Conservation (phyloP, 2,329 filamentous ascomycete species). For the Hypoxylon sp. region DNA sequence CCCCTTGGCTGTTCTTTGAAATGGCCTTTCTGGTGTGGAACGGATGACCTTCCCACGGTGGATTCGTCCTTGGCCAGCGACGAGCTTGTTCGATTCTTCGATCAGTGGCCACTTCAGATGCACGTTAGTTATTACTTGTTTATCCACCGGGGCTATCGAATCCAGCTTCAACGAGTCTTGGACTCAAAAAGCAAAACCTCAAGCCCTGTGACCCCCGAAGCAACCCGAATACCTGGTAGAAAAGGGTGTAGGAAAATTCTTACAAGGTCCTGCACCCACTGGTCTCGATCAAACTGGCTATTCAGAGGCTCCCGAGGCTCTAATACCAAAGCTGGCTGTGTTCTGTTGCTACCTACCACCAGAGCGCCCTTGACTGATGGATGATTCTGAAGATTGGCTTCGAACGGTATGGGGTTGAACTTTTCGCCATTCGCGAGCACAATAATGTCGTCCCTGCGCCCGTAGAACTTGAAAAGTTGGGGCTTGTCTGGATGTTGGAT, state of each 20-base stretch:
- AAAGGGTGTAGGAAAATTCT: too few relatives aligned
- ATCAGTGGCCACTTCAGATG: slow-evolving; percentile 32
- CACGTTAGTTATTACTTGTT: too few relatives aligned
- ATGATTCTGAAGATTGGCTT: slow-evolving; percentile 13
- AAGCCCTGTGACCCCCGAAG: too few relatives aligned
- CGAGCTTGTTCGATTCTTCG: slow-evolving; percentile 16
- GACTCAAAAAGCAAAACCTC: too few relatives aligned
- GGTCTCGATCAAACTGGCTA: not conserved
- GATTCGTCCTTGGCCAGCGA: slow-evolving; percentile 34
- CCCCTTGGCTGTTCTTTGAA: slow-evolving; percentile 35
- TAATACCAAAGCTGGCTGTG: slow-evolving; percentile 50
- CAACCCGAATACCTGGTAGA: too few relatives aligned
- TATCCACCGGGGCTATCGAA: too few relatives aligned
- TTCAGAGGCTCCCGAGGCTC: slow-evolving; percentile 40
- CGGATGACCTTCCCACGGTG: slow-evolving; percentile 28
- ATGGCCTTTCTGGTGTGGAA: slow-evolving; percentile 27
- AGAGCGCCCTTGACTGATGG: slow-evolving; percentile 26
- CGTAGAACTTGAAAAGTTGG: slow-evolving; percentile 46
- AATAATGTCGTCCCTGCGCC: slow-evolving; percentile 53
- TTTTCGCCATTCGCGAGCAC: slow-evolving; percentile 53
- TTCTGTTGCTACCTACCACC: slow-evolving; percentile 47
- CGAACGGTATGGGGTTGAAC: slow-evolving; percentile 25
- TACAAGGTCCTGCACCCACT: slow-evolving; percentile 13
- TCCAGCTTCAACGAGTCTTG: too few relatives aligned
- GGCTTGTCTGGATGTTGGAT: slow-evolving; percentile 48